phyloP scores from a whole-genome alignment of 2,329 filamentous ascomycete species.

The Colletotrichum scovillei region DNA sequence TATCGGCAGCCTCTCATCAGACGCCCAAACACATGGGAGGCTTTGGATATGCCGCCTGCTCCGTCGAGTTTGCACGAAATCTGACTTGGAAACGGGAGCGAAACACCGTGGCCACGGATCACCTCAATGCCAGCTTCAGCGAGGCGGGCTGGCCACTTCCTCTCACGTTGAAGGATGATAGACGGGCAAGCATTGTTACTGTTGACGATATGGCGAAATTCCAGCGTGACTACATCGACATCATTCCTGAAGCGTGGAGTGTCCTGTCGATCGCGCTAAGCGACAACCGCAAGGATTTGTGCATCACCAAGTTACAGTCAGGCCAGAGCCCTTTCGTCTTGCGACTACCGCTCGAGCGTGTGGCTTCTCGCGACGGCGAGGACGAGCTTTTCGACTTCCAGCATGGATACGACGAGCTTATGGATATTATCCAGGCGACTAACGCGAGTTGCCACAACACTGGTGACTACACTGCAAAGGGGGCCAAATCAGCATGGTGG shows the following conservation, averaged over 20 bases:
- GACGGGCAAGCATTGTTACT: slow-evolving; percentile 58
- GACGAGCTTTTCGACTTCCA: slow-evolving; percentile 84
- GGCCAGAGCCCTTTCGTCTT: slow-evolving; percentile 85
- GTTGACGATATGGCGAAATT: slow-evolving; percentile 71
- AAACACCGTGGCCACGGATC: slow-evolving; percentile 50
- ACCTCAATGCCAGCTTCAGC: slow-evolving; percentile 41
- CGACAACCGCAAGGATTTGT: slow-evolving; percentile 84
- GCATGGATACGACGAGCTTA: slow-evolving; percentile 81
- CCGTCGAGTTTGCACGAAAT: slow-evolving; percentile 77
- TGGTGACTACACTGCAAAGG: slow-evolving; percentile 76
- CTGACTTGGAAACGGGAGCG: slow-evolving; percentile 75
- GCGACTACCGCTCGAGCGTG: slow-evolving; percentile 84
- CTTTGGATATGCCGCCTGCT: slow-evolving; percentile 70
- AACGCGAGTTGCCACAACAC: slow-evolving; percentile 84
- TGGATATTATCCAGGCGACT: slow-evolving; percentile 83
- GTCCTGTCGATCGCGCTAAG: slow-evolving; percentile 88
- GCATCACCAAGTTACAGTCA: slow-evolving; percentile 85
- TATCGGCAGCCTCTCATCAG: slow-evolving; percentile 69
- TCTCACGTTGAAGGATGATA: slow-evolving; percentile 38
- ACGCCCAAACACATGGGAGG: slow-evolving; percentile 59
- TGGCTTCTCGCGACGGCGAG: slow-evolving; percentile 83
- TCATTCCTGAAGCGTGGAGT: slow-evolving; percentile 85
- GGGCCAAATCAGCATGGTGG: slow-evolving; percentile 90
- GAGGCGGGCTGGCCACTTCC: slow-evolving; percentile 48
- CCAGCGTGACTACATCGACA: slow-evolving; percentile 84